Base-by-base conservation (phyloP, 2,329 filamentous ascomycete genomes). In the Talaromyces pinophilus region DNA sequence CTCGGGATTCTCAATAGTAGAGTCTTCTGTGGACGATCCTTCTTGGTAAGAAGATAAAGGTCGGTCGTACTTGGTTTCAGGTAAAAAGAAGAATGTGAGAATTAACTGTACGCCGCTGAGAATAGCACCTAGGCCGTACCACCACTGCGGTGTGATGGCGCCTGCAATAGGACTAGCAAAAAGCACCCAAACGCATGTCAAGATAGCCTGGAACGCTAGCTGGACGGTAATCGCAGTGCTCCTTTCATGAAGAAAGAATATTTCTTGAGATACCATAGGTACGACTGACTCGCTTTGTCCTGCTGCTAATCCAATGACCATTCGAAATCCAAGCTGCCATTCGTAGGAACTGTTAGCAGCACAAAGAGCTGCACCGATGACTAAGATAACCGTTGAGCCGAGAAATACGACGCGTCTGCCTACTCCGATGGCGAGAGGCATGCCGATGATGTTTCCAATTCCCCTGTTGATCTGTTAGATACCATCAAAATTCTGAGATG, bases 241-340 rank as follows among this genome's bases (percentile, higher is more conserved):
- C 4, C 81, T 72, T 69, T 83, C 81, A 70, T 82, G 81, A 0
- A 83, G 70, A 66, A 82, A 83, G 68, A 81, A 80, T 11, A 82
- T 74, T 63, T 81, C 78, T 70, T 81, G 72, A 25, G 71, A 72
- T 38, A 82, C 80, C 75, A 82, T 75, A 0, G 79, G 80, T 1
- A 80, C 76, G 3, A 82, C 71, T 3, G 80, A 79, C 66, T 82
- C 80, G 60, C 77, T 80, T 68, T 82, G 79, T 7, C 79, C 80
- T 5, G 79, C 79, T 2, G 79, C 76, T 5, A 82, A 65, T 0
- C 78, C 79, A 6, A 81, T 70, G 0, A 82, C 52, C 73, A 79
- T 76, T 2, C 80, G 74, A 1, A 76, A 74, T 1, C 70, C 76
- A 25, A 81, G 74, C 65, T 82, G 80, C 70, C 72, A 77, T 35